Evolutionary conservation across 2,329 filamentous ascomycete species (phyloP), one percentile per base, ranked within the genome.

Genomic region (Metarhizium album): DNA sequence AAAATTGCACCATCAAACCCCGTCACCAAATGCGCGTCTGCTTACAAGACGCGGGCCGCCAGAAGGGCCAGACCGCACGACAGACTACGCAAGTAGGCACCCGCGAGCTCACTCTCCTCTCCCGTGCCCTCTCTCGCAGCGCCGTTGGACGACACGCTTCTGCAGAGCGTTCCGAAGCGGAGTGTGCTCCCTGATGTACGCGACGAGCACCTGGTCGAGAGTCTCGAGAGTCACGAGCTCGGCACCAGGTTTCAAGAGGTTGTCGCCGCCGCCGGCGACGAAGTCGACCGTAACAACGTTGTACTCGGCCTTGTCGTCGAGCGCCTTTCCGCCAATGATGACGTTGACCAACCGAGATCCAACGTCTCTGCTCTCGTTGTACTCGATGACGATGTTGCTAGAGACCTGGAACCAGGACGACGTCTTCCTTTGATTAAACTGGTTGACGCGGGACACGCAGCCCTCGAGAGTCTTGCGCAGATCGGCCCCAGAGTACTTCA

Each of bases 231-330:
- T 69, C 29, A 71, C 63, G 43, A 74, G 74, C 48, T 66, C 64
- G 24, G 54, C 60, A 7, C 58, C 61, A 1, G 57, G 42, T n/a
- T 63, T 57, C 22, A 82, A 72, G 59, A 84, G 78, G 59, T 82
- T 83, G 57, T 85, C 82, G 14, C 81, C 82, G 2, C 79, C 80
- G 2, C 73, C 72, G 1, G 80, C 79, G 0, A 85, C 56, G 56
- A 84, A 85, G 57, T 84, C 81, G 1, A 83, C 67, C 0, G 82
- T 84, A 16, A 81, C 76, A 20, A 85, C 63, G 11, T 70, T 73
- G 62, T 85, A 85, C 27, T 72, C 66, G 11, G 52, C 45, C 5
- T 62, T 63, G 11, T 69, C 63, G 33, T 77, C 72, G 2, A 84
- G 65, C 0, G 69, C 64, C 55, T 72, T 58, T 14, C 68, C 75